Conservation (phyloP, 108 stramenopile species). For the Bacterosira constricta region DNA sequence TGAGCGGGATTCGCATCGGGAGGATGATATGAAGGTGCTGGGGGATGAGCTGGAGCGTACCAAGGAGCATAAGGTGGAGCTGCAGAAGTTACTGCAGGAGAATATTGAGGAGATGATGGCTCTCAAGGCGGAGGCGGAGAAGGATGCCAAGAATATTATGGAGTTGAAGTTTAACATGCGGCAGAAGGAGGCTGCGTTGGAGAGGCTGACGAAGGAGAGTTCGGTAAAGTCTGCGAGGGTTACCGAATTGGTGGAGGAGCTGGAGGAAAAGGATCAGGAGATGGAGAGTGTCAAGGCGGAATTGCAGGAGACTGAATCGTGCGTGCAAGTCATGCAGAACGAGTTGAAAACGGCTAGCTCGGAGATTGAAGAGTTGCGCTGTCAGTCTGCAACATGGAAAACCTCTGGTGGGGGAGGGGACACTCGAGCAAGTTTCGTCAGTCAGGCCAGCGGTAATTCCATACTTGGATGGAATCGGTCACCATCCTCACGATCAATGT, state of each 20-base stretch:
- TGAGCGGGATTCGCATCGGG: conserved; percentile 33
- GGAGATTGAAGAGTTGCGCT: conserved; percentile 38
- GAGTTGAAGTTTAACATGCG: conserved; percentile 31
- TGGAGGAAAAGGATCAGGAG: conserved; percentile 29
- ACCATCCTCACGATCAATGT: too few species aligned
- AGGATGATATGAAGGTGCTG: conserved; percentile 9
- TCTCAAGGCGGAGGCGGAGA: conserved; percentile 22
- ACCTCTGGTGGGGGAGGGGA: conserved; percentile 9
- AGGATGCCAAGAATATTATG: conserved; percentile 16
- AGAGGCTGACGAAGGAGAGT: conserved; percentile 22
- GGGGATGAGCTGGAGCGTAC: conserved; percentile 22
- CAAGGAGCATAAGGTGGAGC: conserved; percentile 22
- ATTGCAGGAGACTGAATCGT: conserved; percentile 29
- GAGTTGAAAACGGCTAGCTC: conserved; percentile 15
- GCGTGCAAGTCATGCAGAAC: conserved; percentile 15
- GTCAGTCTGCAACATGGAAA: too few species aligned
- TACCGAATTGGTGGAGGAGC: conserved; percentile 20
- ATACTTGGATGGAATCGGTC: too few species aligned
- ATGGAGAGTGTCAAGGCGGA: conserved; percentile 9
- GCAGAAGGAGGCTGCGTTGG: conserved; percentile 34
- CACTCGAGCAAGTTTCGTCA: too few species aligned
- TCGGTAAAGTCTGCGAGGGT: conserved; percentile 21
- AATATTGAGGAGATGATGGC: conserved; percentile 46
- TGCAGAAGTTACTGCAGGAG: conserved; percentile 30
- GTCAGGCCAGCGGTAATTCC: too few species aligned